Conservation (phyloP, 2,329 filamentous ascomycete species). For the Pyricularia sp. region DNA sequence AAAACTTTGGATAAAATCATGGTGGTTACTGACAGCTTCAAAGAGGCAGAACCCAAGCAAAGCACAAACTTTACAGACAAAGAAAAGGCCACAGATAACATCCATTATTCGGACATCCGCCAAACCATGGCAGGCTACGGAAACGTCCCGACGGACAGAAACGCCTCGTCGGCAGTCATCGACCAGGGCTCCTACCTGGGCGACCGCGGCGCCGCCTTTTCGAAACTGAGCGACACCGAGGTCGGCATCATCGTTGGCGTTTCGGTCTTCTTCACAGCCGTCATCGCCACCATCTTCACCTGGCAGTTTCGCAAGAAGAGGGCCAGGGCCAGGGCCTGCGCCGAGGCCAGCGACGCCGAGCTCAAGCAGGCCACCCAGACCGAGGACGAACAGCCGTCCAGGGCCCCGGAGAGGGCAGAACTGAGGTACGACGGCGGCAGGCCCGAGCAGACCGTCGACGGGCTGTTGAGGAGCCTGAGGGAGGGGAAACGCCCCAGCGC, state of each 20-base stretch:
- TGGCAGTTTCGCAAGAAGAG: slow-evolving; percentile 3
- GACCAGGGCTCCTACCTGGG: slow-evolving; percentile 2
- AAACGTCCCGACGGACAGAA: not conserved
- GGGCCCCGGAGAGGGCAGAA: not conserved
- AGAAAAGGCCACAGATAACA: not conserved
- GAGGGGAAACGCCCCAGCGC: not conserved
- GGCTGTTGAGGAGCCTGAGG: not conserved
- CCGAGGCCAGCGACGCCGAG: not conserved
- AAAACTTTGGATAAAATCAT: not conserved
- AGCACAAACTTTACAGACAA: not conserved
- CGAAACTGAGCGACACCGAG: not conserved
- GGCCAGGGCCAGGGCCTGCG: not conserved
- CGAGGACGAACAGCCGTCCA: not conserved
- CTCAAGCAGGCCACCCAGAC: not conserved
- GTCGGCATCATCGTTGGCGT: slow-evolving; percentile 1
- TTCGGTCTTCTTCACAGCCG: slow-evolving; percentile 1
- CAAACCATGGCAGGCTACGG: slow-evolving; percentile 4
- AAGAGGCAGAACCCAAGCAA: not conserved
- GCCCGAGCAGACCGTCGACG: not conserved
- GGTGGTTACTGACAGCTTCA: not conserved
- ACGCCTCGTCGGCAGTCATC: not conserved
- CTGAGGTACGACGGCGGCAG: not conserved
- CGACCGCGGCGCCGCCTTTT: not conserved
- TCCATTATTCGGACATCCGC: too few relatives aligned
- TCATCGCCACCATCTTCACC: slow-evolving; percentile 3